Evolutionary conservation across 768 basidiomycete genomes (phyloP), one percentile per base, ranked within the genome.

Genomic region (Kwoniella sp.): DNA sequence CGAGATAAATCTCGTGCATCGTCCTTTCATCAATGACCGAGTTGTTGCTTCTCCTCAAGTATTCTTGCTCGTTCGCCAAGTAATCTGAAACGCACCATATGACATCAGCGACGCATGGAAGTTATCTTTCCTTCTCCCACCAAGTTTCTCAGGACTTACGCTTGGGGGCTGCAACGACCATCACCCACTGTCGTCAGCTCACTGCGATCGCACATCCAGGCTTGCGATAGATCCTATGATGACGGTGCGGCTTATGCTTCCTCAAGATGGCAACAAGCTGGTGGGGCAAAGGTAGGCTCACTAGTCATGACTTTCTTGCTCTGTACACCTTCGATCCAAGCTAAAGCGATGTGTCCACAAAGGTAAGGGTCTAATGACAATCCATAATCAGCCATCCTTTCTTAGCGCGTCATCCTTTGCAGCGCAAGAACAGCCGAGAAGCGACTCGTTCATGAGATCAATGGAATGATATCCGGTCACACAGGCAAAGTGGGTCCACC

Each of bases 11-110:
- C 73, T 87, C 86, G 23, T 86, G 79, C 48, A 87, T 82, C 2
- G 85, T 85, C 22, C 85, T 83, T 69, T 84, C 83, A 61, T 82
- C 82, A 69, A 86, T 78, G 66, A 86, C 78, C 41, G 82, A 82
- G 73, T 87, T 82, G 66, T 52, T 63, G 28, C 80, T 88, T 79
- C 86, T 84, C 11, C 89, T 85, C 71, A 90, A 89, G 67, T 90
- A 85, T 76, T 92, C 90, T 79, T 91, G 90, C 82, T 92, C 91
- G 72, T 92, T 92, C 25, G 85, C 87, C 26, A 88, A 86, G 67
- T 89, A 92, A 75, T 92, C 91, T 78, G 91, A n/a, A n/a, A n/a
- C n/a, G n/a, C n/a, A n/a, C n/a, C n/a, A n/a, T 82, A 90, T 88
- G 7, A 28, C 26, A 47, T 38, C 17, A 29, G 26, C 28, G 17